Conservation (phyloP, 2,329 filamentous ascomycete species). For the Tolypocladium ophioglossoides region DNA sequence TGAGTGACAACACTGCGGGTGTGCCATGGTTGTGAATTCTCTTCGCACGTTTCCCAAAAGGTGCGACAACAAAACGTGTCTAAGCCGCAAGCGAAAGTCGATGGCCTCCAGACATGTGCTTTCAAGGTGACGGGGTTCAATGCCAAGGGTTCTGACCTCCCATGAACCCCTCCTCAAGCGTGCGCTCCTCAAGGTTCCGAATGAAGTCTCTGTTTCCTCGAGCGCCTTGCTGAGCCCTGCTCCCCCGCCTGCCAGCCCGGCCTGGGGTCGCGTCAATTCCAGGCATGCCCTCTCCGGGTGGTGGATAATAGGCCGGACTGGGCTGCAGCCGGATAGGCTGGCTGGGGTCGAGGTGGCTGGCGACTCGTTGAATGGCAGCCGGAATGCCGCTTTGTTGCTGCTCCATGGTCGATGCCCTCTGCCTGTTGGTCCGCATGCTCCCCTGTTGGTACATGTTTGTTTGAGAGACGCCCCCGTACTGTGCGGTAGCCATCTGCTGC, state of each 20-base stretch:
- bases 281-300: constrained; percentile 72
- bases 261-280: constrained; percentile 47
- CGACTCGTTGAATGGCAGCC: constrained; percentile 83
- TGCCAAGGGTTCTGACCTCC: constrained; percentile 55
- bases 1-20: background rate
- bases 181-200: constrained; percentile 86
- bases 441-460: constrained; percentile 52
- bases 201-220: constrained; percentile 78
- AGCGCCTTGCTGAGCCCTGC: constrained; percentile 52
- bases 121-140: constrained; percentile 30
- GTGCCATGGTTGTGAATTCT: background rate
- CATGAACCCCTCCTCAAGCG: constrained; percentile 87
- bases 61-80: background rate
- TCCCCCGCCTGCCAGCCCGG: constrained; percentile 61
- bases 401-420: constrained; percentile 93
- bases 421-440: constrained; percentile 61
- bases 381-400: constrained; percentile 90
- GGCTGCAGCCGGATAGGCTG: constrained; percentile 90
- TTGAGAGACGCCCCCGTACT: constrained; percentile 47
- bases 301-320: constrained; percentile 94
- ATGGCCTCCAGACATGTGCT: background rate
- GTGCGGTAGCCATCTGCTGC: constrained; percentile 54
- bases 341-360: constrained; percentile 89
- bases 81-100: background rate
- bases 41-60: background rate